Evolutionary conservation across 129 eudicot genomes (phyloP).

Genomic region (Centaurea solstitialis): DNA sequence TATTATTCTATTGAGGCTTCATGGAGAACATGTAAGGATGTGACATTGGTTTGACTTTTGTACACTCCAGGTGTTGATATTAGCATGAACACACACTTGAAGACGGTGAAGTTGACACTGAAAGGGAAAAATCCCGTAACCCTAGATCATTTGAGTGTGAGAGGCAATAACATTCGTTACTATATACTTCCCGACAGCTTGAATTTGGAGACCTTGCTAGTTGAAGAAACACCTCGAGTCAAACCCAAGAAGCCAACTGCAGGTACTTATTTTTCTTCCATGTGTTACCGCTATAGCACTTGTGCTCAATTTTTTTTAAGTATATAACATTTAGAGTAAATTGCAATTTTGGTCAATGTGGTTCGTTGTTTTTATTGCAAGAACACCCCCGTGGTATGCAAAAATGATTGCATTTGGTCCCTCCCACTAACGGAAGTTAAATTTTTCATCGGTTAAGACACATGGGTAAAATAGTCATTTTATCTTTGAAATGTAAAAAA

Average conservation of each 20-base stretch:
- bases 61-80: slow-evolving; percentile 63
- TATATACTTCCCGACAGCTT: slow-evolving; percentile 82
- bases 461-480: too few relatives aligned
- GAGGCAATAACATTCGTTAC: slow-evolving; percentile 84
- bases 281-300: neutral
- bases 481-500: too few relatives aligned
- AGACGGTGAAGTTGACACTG: slow-evolving; percentile 74
- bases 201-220: slow-evolving; percentile 74
- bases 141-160: slow-evolving; percentile 76
- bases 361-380: too few relatives aligned
- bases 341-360: too few relatives aligned
- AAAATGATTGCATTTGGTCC: too few relatives aligned
- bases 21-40: neutral
- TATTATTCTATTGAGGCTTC: neutral
- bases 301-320: neutral
- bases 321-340: neutral
- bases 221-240: slow-evolving; percentile 81
- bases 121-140: slow-evolving; percentile 82
- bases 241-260: slow-evolving; percentile 83
- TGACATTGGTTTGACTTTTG: slow-evolving; percentile 3
- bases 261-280: slow-evolving; percentile 32
- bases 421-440: too few relatives aligned
- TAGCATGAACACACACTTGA: slow-evolving; percentile 89
- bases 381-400: too few relatives aligned
- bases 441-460: too few relatives aligned